A percentile compares a stretch with the other conserved stretches of the same genome.
phyloP scores from a whole-genome alignment of 768 basidiomycete genomes.

The Lactifluus piperatus region DNA sequence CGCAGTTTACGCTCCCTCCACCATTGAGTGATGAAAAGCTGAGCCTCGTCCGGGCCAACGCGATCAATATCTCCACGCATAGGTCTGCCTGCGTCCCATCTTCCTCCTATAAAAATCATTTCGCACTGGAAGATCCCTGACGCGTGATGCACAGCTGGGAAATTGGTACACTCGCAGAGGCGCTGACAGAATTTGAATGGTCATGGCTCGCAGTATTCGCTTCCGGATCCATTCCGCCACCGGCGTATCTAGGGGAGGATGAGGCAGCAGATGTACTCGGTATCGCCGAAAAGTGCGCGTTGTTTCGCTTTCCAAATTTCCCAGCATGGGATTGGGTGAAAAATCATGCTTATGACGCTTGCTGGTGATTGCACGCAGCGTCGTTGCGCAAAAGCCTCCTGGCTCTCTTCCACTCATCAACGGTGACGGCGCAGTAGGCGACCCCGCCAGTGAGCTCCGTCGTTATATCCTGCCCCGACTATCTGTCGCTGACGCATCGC shows the following conservation, averaged over 20 bases:
- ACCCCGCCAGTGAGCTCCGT: slow-evolving; percentile 45
- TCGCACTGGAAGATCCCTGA: neutral
- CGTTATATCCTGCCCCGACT: no score
- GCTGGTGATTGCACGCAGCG: slow-evolving; percentile 23
- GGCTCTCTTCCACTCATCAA: slow-evolving; percentile 36
- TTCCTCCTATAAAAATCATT: neutral
- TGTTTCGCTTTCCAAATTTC: neutral
- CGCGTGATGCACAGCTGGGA: slow-evolving; percentile 41
- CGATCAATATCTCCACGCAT: slow-evolving; percentile 6
- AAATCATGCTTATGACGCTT: neutral
- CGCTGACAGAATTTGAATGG: slow-evolving; percentile 44
- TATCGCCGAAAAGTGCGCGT: slow-evolving; percentile 33
- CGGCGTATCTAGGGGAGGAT: slow-evolving; percentile 24
- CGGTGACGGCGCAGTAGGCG: slow-evolving; percentile 45
- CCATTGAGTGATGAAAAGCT: neutral
- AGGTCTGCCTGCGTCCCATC: slow-evolving; percentile 1
- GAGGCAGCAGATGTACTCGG: slow-evolving; percentile 35
- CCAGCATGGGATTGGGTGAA: neutral
- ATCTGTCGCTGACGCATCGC: neutral
- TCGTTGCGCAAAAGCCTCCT: slow-evolving; percentile 32
- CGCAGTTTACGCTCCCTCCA: neutral
- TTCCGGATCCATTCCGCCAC: slow-evolving; percentile 34
- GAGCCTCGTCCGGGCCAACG: neutral
- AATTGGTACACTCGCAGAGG: slow-evolving; percentile 44
- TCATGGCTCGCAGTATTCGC: slow-evolving; percentile 43